Evolutionary conservation across 208 protist species (phyloP).

Genomic region (Trichomonas tenax): DNA sequence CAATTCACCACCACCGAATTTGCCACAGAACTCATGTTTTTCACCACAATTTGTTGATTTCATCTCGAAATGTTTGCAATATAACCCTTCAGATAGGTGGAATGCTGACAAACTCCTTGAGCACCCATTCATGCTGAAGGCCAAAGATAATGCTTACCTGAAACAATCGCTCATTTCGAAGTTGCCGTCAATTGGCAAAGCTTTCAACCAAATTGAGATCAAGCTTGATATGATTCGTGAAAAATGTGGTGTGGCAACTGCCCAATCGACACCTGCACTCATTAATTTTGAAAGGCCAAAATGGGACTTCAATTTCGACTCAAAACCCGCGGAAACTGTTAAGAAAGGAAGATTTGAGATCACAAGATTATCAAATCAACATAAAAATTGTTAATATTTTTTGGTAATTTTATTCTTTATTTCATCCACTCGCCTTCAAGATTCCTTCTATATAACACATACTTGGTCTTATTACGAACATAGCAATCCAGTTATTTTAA

Average conservation of each 20-base stretch:
- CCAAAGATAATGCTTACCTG: not conserved
- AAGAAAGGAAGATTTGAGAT: not conserved
- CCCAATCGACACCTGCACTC: not conserved
- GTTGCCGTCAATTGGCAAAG: not conserved
- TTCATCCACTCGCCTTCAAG: no score
- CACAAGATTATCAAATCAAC: not conserved
- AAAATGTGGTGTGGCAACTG: not conserved
- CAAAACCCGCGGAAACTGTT: not conserved
- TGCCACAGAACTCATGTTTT: not conserved
- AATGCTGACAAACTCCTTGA: slow-evolving; percentile 29
- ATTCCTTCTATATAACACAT: no score
- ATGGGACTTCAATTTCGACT: not conserved
- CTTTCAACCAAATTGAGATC: not conserved
- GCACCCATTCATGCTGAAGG: slow-evolving; percentile 31
- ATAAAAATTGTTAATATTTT: not conserved
- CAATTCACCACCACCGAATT: not conserved
- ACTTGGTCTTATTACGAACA: no score
- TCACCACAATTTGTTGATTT: slow-evolving; percentile 35
- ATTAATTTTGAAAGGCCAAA: not conserved
- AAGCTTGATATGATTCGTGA: not conserved
- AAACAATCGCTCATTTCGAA: not conserved
- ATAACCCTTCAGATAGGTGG: slow-evolving; percentile 31
- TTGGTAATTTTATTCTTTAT: not conserved
- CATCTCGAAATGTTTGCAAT: slow-evolving; percentile 37
- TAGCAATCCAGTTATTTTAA: no score